A percentile compares a stretch with the other conserved stretches of the same genome.
Evolutionary conservation across 169 alveolate species (phyloP).

Genomic region (Eimeria brunetti): DNA sequence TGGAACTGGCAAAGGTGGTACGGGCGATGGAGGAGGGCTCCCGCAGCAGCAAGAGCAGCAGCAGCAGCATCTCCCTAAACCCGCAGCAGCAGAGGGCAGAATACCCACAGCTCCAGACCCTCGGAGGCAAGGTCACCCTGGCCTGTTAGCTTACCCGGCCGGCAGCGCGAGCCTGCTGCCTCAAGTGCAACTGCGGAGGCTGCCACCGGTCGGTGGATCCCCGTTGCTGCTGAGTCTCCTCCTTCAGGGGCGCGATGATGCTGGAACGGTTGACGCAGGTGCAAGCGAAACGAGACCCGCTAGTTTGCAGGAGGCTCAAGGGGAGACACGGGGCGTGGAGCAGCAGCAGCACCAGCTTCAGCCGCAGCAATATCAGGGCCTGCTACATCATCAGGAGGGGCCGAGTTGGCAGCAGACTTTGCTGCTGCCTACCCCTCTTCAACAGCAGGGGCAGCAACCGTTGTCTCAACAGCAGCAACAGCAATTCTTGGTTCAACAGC

Average conservation of each 20-base stretch:
- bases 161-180: too few species aligned
- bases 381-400: not conserved
- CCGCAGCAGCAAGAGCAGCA: not conserved
- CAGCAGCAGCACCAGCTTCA: constrained; percentile 22
- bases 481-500: not conserved
- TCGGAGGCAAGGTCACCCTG: too few species aligned
- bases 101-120: too few species aligned
- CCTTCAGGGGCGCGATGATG: too few species aligned
- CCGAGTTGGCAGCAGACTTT: constrained; percentile 11
- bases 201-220: too few species aligned
- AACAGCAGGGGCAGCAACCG: constrained; percentile 24
- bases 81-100: not conserved
- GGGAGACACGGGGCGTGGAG: not conserved
- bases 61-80: not conserved
- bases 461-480: constrained; percentile 56
- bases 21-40: not conserved
- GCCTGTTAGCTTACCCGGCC: too few species aligned
- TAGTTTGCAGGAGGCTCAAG: not conserved
- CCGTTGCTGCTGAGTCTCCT: too few species aligned
- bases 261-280: too few species aligned
- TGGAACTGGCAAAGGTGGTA: too few species aligned
- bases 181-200: too few species aligned
- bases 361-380: not conserved
- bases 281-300: too few species aligned
- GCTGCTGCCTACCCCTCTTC: constrained; percentile 56